Evolutionary conservation across 805 yeast species (phyloP), one percentile per base, ranked within the genome.

Genomic region (Tetrapisispora iriomotensis): DNA sequence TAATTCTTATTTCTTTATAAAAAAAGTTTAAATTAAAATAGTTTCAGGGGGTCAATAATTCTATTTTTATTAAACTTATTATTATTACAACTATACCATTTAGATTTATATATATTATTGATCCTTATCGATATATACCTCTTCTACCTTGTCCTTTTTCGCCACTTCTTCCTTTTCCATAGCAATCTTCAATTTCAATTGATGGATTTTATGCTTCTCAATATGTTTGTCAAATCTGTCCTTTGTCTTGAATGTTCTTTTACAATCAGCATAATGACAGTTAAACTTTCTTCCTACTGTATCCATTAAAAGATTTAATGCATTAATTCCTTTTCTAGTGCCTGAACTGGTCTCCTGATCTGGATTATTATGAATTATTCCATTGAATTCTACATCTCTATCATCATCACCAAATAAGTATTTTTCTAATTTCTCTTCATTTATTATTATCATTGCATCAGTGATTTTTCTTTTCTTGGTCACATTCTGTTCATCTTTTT

Each of bases 221-320:
- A 61, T 45, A 45, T 61, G 65, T 29, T 41, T 47, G 17, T 60
- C 51, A 35, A 38, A 61, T 27, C 50, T 49, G 34, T 60, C 63
- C 31, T 54, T 50, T 2, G 70, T 67, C 37, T 66, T 65, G 52
- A 80, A 80, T 6, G 64, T 61, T 41, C 85, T 64, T 25, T 60
- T 60, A 54, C 88, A 80, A 30, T 67, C 67, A 3, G 49, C 54
- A 43, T 63, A 70, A 0, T 75, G 67, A 50, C 87, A 80, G 68
- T 50, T 34, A 47, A 61, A 29, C 65, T 64, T 48, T 38, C 53
- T 36, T 38, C 66, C 64, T 6, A 62, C 56, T 2, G 68, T 46
- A 17, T 59, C 58, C 26, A 64, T 36, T 19, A 67, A 38, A 3
- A 67, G 29, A 6, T 54, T 56, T 14, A 53, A 26, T 8, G 62